Evolutionary conservation across 352 stramenopile species (phyloP).

Genomic region (Pythium biforme): DNA sequence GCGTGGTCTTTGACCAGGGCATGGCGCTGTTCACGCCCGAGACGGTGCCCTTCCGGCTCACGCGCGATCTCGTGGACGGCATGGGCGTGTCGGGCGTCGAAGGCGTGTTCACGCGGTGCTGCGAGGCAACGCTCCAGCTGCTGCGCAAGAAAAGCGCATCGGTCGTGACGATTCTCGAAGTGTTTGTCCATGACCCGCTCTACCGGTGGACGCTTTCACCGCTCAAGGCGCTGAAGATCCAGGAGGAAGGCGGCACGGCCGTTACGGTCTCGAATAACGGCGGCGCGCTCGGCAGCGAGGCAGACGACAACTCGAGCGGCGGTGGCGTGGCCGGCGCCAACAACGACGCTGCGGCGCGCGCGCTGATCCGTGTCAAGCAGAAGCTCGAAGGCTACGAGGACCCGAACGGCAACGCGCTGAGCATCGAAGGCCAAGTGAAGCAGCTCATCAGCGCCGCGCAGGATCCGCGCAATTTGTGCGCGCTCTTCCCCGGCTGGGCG

Average conservation of each 20-base stretch:
- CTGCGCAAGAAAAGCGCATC: conserved; percentile 92
- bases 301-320: conserved; percentile 22
- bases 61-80: conserved; percentile 98
- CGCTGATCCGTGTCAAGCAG: conserved; percentile 95
- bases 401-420: conserved; percentile 94
- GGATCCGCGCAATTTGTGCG: conserved; percentile 95
- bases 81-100: conserved; percentile 97
- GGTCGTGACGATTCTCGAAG: conserved; percentile 98
- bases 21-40: conserved; percentile 95
- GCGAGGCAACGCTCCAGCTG: conserved; percentile 91
- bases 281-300: conserved; percentile 8
- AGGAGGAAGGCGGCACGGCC: conserved; percentile 49
- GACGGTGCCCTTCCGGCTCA: conserved; percentile 98
- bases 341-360: conserved; percentile 90
- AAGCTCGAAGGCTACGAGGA: conserved; percentile 99
- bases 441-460: conserved; percentile 96
- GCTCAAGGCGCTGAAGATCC: conserved; percentile 82
- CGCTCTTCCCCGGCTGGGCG: conserved; percentile 95
- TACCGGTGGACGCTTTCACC: conserved; percentile 97
- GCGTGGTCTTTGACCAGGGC: conserved; percentile 99
- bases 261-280: neutral
- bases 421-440: conserved; percentile 98
- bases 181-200: conserved; percentile 99
- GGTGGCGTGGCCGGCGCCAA: conserved; percentile 25
- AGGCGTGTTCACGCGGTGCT: conserved; percentile 94